phyloP scores from a whole-genome alignment of 768 basidiomycete genomes.

The Sarcodon aspratus region DNA sequence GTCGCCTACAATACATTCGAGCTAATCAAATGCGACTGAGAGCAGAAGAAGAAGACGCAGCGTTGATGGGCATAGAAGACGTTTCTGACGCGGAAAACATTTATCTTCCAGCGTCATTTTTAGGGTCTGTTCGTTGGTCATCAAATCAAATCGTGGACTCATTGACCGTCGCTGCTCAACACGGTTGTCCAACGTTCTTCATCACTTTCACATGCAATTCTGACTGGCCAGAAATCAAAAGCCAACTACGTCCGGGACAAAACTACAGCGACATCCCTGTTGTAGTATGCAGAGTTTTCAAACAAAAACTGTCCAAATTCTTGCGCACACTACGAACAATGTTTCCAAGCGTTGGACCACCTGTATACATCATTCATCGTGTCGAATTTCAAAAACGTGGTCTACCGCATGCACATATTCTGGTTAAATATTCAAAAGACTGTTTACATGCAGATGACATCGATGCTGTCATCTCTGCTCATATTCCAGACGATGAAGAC shows the following conservation, averaged over 20 bases:
- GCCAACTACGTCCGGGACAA: slow-evolving; percentile 21
- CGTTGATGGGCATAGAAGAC: slow-evolving; percentile 16
- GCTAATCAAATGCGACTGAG: slow-evolving; percentile 12
- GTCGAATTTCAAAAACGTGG: too few species aligned
- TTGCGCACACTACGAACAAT: slow-evolving; percentile 15
- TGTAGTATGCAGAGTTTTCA: slow-evolving; percentile 24
- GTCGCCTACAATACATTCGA: slow-evolving; percentile 21
- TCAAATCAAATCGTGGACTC: slow-evolving; percentile 27
- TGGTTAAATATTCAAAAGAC: slow-evolving; percentile 19
- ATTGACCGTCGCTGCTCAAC: slow-evolving; percentile 18
- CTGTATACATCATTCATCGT: slow-evolving; percentile 19
- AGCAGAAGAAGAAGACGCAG: slow-evolving; percentile 14
- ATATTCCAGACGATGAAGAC: slow-evolving; percentile 17
- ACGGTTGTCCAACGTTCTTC: slow-evolving; percentile 23
- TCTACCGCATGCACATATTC: slow-evolving; percentile 22
- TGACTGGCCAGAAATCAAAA: slow-evolving; percentile 25
- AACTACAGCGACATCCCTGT: slow-evolving; percentile 21
- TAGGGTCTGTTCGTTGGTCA: slow-evolving; percentile 24
- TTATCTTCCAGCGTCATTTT: slow-evolving; percentile 24
- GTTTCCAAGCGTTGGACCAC: slow-evolving; percentile 20
- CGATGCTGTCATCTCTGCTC: slow-evolving; percentile 22
- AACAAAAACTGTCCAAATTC: too few species aligned
- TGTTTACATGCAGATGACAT: slow-evolving; percentile 16
- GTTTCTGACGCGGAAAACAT: slow-evolving; percentile 17
- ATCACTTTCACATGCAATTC: slow-evolving; percentile 30